Evolutionary conservation across 2,329 filamentous ascomycete genomes (phyloP).

Genomic region (Alternaria sp.): DNA sequence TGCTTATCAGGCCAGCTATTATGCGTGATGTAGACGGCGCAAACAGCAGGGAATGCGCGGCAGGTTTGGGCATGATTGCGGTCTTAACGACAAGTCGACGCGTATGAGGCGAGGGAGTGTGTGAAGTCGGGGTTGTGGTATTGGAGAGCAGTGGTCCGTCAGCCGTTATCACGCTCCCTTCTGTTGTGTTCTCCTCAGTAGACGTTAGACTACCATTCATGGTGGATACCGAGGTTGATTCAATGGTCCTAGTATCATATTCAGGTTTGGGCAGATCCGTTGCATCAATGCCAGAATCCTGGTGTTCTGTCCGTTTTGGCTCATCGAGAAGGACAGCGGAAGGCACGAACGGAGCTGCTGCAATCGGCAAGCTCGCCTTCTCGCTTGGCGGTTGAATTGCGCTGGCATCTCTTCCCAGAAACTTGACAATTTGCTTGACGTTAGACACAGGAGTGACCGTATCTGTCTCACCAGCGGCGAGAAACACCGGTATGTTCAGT

Average conservation of each 20-base stretch:
- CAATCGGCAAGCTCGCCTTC: conserved; percentile 56
- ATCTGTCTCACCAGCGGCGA: conserved; percentile 82
- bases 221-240: conserved; percentile 30
- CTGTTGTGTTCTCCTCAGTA: conserved; percentile 47
- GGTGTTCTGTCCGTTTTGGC: conserved; percentile 39
- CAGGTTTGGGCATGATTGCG: conserved; percentile 75
- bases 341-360: conserved; percentile 60
- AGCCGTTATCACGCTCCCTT: conserved; percentile 29
- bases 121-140: conserved; percentile 10
- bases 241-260: conserved; percentile 26
- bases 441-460: conserved; percentile 76
- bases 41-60: conserved; percentile 85
- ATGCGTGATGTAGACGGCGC: conserved; percentile 77
- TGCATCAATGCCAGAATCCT: conserved; percentile 47
- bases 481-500: conserved; percentile 75
- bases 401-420: conserved; percentile 51
- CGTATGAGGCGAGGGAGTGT: conserved; percentile 34
- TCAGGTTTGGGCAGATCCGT: conserved; percentile 37
- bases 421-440: conserved; percentile 70
- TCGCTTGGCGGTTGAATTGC: conserved; percentile 43
- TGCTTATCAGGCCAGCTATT: conserved; percentile 80
- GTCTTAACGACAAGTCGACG: conserved; percentile 66
- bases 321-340: conserved; percentile 29
- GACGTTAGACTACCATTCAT: conserved; percentile 27
- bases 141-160: conserved; percentile 21